Percentiles rank a stretch among this genome's conserved stretches.
Evolutionary conservation across 495 filamentous ascomycete genomes (phyloP).

Genomic region (Lepidopterella palustris): DNA sequence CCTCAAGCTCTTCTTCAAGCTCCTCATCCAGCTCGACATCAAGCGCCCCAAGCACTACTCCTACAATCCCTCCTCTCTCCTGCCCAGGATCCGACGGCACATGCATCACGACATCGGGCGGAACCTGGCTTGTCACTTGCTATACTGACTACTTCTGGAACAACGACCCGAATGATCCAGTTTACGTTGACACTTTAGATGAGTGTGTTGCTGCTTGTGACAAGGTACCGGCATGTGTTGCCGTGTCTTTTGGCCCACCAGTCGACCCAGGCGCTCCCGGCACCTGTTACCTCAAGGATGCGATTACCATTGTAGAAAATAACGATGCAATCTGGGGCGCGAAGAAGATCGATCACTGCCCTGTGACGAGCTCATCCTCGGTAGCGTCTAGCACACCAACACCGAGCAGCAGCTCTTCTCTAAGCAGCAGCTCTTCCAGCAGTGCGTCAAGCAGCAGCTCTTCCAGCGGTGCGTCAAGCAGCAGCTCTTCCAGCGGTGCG

Average conservation of each 20-base stretch:
- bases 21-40: neutral
- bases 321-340: neutral
- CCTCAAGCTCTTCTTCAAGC: neutral
- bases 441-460: too few relatives aligned
- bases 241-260: neutral
- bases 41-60: neutral
- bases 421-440: too few relatives aligned
- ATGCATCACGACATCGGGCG: neutral
- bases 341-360: neutral
- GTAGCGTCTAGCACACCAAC: neutral
- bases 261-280: neutral
- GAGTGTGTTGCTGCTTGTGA: neutral
- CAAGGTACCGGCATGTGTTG: neutral
- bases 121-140: neutral
- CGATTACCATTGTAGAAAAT: neutral
- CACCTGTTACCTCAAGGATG: neutral
- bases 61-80: neutral
- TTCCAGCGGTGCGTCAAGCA: too few relatives aligned
- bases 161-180: neutral
- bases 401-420: too few relatives aligned
- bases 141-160: neutral
- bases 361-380: too few relatives aligned
- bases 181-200: neutral
- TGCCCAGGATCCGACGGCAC: neutral
- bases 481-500: too few relatives aligned